Base-by-base conservation (phyloP, 2,329 filamentous ascomycete species). In the Fusarium pseudocircinatum region DNA sequence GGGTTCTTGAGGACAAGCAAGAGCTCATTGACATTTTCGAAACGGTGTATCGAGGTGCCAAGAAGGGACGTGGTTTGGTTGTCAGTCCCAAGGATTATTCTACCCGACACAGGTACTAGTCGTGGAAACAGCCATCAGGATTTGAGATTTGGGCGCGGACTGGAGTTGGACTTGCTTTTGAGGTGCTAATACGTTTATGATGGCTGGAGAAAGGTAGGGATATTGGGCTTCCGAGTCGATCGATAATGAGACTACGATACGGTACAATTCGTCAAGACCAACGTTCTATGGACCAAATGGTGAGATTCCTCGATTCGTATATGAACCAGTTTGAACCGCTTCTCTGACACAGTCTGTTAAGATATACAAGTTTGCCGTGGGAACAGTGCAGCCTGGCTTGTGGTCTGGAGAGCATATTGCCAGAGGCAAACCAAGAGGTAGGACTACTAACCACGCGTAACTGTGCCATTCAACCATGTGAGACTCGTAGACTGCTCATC, bases 11-110 rank as follows among this genome's bases (percentile, higher is more conserved):
- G 84, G 96, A 99, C 81, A 98, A 99, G 85, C 96, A 98, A 83
- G 96, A 99, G 85, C 87, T 99, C 79, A 97, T 99, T 79, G 96
- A 99, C 84, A 99, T 99, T 75, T 92, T 98, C 80, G 96, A 99
- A 87, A 98, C 95, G 9, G 95, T 99, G 70, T 99, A 98, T 82
- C 92, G 95, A 67, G 96, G 96, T n/a, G 96, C 96, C 37, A 98
- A 97, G 88, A 99, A 99, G 86, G 96, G 97, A 2, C 88, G 96
- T 60, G 96, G 97, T 92, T 85, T 99, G 77, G 96, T 99, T 44
- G 95, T 98, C 75, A 97, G 94, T 80, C 96, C 96, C 2, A 99
- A 98, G 87, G 95, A 81, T 77, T 78, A 78, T 67, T 77, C 74
- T 18, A 78, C 76, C 1, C 68, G 76, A 60, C 76, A 78, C 39